Base-by-base conservation (phyloP, 305 asterid genomes). In the Ajuga reptans region DNA sequence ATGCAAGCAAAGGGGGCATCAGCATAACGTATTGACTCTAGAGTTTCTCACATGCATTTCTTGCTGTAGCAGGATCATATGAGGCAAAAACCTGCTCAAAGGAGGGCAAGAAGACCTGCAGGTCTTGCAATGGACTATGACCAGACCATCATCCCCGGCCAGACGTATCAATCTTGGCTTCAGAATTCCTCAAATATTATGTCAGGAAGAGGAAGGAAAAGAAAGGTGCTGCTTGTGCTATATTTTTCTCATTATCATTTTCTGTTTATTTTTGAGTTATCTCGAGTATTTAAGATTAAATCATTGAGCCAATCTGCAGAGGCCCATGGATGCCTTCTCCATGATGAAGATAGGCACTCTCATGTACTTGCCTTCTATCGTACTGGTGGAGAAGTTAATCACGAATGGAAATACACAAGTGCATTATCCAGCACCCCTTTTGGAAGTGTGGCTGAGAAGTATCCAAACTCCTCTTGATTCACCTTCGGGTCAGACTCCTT, bases 91-190 rank as follows among this genome's bases (percentile, higher is more conserved):
- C 69, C 72, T 73, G 73, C 79, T 68, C 82, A 71, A 65, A 85
- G 70, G 82, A 84, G 84, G 80, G 77, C 76, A 69, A 81, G 68
- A 84, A 82, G 76, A 73, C 76, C 76, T 14, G 69, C 80, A 76
- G 66, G 80, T 39, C 45, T 80, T 43, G 72, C 68, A 36, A 82
- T 93, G 80, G 95, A 90, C 79, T 65, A 84, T 66, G 90, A 85
- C 17, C 89, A 86, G 75, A 86, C 81, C 47, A 81, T 93, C 72
- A 86, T 93, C 69, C 85, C 95, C 50, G 91, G 96, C 79, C 86
- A 79, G 12, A 71, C 78, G 50, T 93, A 87, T 85, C 92, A 90
- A 75, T 79, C 86, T 51, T 93, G 98, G 98, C 97, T 93, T 64
- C 83, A 74, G 59, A 66, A 77, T 74, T 58, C 90, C 56, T 81